Evolutionary conservation across 805 yeast genomes (phyloP), one percentile per base, ranked within the genome.

Genomic region (Cyberlindnera veronae): DNA sequence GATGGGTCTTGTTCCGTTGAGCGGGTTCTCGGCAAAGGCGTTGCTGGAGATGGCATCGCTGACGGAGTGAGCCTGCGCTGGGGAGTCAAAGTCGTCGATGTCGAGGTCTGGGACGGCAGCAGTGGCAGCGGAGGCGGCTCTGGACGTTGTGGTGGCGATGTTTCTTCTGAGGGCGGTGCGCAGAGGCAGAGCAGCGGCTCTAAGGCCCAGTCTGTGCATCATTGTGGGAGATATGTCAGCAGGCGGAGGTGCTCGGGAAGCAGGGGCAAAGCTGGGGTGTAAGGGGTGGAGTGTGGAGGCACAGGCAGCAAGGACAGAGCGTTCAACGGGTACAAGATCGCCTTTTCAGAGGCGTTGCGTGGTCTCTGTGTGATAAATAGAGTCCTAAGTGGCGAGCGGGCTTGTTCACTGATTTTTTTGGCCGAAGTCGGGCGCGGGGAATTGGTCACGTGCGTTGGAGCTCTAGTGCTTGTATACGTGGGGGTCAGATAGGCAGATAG

Each of bases 1-100:
- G 48, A 93, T 93, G 9, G 99, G 99, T 53, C 97, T 76, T 9
- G 84, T 71, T 38, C 93, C 95, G 53, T 68, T 66, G 12, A 64
- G 58, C 4, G 67, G 64, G 37, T 67, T 65, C 28, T 59, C 61
- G 36, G 59, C 55, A 47, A 67, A 68, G 1, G 72, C 71, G 48
- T 61, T 63, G 17, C 58, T 64, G 23, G 66, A 46, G 22, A 66
- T 64, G 50, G 32, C 56, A 61, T 14, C 64, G 49, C 20, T n/a
- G n/a, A n/a, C 43, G 42, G 15, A 49, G 42, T 30, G 38, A 29
- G 11, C 34, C 46, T 31, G 45, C 8, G 42, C 23, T 9, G 31
- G 22, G 11, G 34, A 27, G 11, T 15, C 17, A 16, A 22, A 15
- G 27, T n/a, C 28, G 7, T 32, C 28, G 4, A 9, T 11, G 11